Evolutionary conservation across 1,139 yeast species (phyloP), one percentile per base, ranked within the genome.

Genomic region (Geotrichum reessii): DNA sequence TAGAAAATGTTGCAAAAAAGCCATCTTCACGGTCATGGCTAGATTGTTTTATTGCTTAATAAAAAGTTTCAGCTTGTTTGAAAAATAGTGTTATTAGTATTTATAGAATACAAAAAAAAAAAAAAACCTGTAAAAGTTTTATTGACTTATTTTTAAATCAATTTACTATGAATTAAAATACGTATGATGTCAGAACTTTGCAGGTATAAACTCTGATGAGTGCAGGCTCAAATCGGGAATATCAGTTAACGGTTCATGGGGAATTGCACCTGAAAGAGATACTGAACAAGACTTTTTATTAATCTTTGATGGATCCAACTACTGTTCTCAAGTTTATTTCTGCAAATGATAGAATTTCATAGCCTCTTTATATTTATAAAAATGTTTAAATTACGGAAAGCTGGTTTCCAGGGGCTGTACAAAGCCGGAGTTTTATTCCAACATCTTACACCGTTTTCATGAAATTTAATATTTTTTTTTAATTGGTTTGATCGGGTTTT

Each of bases 401-500:
- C 7, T 50, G 51, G n/a, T 42, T 40, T 9, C 51, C 54, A 14
- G 19, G 33, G 48, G 52, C 49, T 37, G 78, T 82, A 58, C 77
- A 76, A 64, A 84, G 83, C 2, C 65, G 71, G 27, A 71, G 71
- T 61, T 74, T 75, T 40, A 71, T 71, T 6, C 81, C 17, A 80
- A 77, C 58, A 71, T 83, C 47, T 75, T 74, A 3, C 82, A 81
- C 37, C 78, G 80, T 2, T 68, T 84, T 58, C 81, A 86, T 6
- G 72, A 78, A 2, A 75, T 84, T 12, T 76, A 79, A 25, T n/a
- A 76, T 82, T 42, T 76, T 84, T 24, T 40, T 33, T 11, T 50
- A 84, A 84, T 69, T 81, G 81, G 67, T 81, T 83, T 9, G 87
- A 84, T 64, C 84, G 83, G 22, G 74, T 79, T 8, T 81, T 80